Base-by-base conservation (phyloP, 192 early-diverging fungal genomes). In the Backusella circina region DNA sequence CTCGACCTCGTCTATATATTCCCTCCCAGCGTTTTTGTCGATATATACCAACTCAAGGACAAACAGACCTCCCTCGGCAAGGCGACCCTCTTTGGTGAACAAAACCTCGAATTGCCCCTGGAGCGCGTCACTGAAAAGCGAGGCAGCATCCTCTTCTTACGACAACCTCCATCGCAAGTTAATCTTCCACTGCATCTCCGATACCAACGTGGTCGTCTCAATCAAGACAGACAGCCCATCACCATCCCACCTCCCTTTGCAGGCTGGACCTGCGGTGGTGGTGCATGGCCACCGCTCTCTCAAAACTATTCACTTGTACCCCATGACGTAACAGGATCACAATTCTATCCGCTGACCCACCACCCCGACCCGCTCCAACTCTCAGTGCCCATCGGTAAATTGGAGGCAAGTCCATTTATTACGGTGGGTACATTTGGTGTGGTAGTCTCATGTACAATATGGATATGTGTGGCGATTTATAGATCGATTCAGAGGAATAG, bases 1-100 rank as follows among this genome's bases (percentile, higher is more conserved):
- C 35, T 79, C 15, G 77, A 79, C 21, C n/a, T 79, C 12, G 38
- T 79, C 13, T 79, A 79, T 36, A 38, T 65, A 21, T 70, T 79
- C n/a, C 77, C 77, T 23, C 72, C 72, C 2, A 74, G 73, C 41
- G 73, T 70, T 13, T 79, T 79, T 74, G 77, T 79, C 12, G 77
- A 79, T 51, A 39, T 44, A 2, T 67, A 79, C 28, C 77, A 79
- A 32, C 67, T 79, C 8, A 23, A 26, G 8, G 72, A 74, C 39
- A 38, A 71, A 26, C n/a, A 64, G n/a, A 9, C 6, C 0, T 31
- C 36, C 0, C n/a, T 70, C 13, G 54, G 67, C 7, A 32, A 65
- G 2, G 67, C 57, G 5, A 61, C 73, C 0, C 54, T 79, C 2
- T 74, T 70, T n/a, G 73, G 73, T 28, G 77, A 79, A 31, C 68